A percentile compares a stretch with the other conserved stretches of the same genome.
Conservation (phyloP, 495 filamentous ascomycete species). For the Penicillium bialowiezense region DNA sequence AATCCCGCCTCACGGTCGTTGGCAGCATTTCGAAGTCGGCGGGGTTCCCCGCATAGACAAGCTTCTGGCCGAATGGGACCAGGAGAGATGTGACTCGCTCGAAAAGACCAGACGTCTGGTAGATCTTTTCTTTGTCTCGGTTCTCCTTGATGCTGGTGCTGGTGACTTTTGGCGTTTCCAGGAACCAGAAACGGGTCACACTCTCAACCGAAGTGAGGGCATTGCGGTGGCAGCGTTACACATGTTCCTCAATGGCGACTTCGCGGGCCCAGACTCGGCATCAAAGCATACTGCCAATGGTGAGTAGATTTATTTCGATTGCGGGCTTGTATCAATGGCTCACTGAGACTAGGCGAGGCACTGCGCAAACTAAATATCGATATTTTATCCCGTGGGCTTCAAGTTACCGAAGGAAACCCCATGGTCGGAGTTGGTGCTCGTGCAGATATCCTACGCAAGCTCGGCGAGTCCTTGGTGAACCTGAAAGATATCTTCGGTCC, state of each 20-base stretch:
- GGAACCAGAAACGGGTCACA: slow-evolving; percentile 45
- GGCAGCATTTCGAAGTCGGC: slow-evolving; percentile 91
- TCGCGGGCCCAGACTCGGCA: slow-evolving; percentile 22
- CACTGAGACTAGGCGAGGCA: slow-evolving; percentile 11
- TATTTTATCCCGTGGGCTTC: slow-evolving; percentile 28
- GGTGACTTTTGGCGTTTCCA: slow-evolving; percentile 68
- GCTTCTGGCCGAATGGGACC: slow-evolving; percentile 66
- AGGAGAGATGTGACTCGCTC: slow-evolving; percentile 55
- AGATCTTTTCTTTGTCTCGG: slow-evolving; percentile 87
- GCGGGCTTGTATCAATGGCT: background rate
- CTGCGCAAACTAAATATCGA: slow-evolving; percentile 16
- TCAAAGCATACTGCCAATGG: slow-evolving; percentile 28
- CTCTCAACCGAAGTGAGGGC: slow-evolving; percentile 54
- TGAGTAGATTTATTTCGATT: slow-evolving; percentile 7
- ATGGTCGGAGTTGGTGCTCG: slow-evolving; percentile 51
- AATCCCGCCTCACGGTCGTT: slow-evolving; percentile 74
- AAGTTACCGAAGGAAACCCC: slow-evolving; percentile 48
- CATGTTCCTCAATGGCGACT: slow-evolving; percentile 55
- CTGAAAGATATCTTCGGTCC: slow-evolving; percentile 50
- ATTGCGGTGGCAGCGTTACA: slow-evolving; percentile 58
- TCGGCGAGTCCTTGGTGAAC: slow-evolving; percentile 45
- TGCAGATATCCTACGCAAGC: slow-evolving; percentile 43
- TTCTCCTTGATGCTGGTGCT: slow-evolving; percentile 83
- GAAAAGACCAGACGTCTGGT: slow-evolving; percentile 76
- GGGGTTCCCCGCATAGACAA: slow-evolving; percentile 70